Conservation (phyloP, 2,329 filamentous ascomycete species). For the Aphanocladium album region DNA sequence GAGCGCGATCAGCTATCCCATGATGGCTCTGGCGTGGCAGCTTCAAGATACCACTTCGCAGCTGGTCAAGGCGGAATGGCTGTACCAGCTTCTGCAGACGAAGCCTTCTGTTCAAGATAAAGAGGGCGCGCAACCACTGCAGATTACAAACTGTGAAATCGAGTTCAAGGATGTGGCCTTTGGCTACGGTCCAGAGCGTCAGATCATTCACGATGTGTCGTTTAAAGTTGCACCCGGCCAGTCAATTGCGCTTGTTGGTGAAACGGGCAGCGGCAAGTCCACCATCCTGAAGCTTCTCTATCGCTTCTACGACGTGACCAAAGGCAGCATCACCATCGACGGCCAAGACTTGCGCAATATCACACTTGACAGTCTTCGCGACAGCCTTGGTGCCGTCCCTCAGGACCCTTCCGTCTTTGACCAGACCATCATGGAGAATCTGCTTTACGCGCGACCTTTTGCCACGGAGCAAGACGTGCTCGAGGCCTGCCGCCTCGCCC, state of each 20-base stretch:
- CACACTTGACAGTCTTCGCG: constrained; percentile 51
- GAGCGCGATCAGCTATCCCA: constrained; percentile 38
- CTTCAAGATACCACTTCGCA: constrained; percentile 29
- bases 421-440: constrained; percentile 57
- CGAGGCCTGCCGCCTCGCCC: constrained; percentile 55
- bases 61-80: constrained; percentile 60
- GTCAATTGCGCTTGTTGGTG: constrained; percentile 56
- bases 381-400: constrained; percentile 58
- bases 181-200: constrained; percentile 48
- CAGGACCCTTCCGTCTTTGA: constrained; percentile 63
- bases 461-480: constrained; percentile 57
- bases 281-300: constrained; percentile 57
- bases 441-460: constrained; percentile 57
- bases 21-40: constrained; percentile 28
- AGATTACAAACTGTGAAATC: constrained; percentile 42
- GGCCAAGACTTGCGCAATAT: constrained; percentile 56
- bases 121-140: constrained; percentile 39
- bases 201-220: constrained; percentile 43
- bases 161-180: constrained; percentile 52
- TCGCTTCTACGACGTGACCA: constrained; percentile 54
- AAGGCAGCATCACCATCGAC: constrained; percentile 51
- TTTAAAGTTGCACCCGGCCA: constrained; percentile 47
- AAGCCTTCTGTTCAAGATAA: constrained; percentile 50
- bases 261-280: constrained; percentile 59
- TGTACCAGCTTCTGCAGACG: constrained; percentile 52